Base-by-base conservation (phyloP, 768 basidiomycete species). In the Saitozyma podzolica region DNA sequence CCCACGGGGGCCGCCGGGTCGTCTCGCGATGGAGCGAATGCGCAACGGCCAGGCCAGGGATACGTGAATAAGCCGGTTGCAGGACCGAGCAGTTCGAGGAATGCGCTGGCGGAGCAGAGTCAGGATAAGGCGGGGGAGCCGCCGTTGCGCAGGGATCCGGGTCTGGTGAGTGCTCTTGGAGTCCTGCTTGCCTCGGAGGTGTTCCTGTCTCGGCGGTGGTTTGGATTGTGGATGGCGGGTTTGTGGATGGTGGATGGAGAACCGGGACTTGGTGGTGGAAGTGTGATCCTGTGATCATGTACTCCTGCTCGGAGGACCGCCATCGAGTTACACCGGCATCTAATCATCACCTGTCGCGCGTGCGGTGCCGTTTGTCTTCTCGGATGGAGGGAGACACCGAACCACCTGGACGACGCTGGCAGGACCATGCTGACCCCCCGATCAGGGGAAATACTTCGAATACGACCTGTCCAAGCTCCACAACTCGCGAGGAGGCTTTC, bases 391-490 rank as follows among this genome's bases (percentile, higher is more conserved):
- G 19, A 6, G 56, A 29, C 5, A 29, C 29, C 9, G n/a, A 37
- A 40, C 2, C 56, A 37, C 43, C 4, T 40, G 19, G 10, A 20
- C 7, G 10, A 29, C 9, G 9, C 14, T 29, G 7, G 42, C 17
- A 4, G 20, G 29, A 29, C 29, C 29, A 29, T 45, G 53, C 49
- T 61, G 50, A 45, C 3, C 40, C 17, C 10, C 57, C n/a, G 9
- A 9, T 9, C 39, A 71, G 67, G 95, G 92, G 37, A 90, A 86
- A 53, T 97, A 97, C 81, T 95, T 95, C 68, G 95, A 98, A 68
- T 98, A 96, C 85, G 94, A 97, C 78, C 80, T 97, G 13, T 90
- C 90, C 11, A 97, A 96, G 83, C 90, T 97, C 87, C 88, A 92
- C 74, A 97, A 99, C 78, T 89, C 92, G 8, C 90, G 93, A 77